Evolutionary conservation across 2,329 filamentous ascomycete genomes (phyloP), one percentile per base, ranked within the genome.

Genomic region (Neonectria punicea): DNA sequence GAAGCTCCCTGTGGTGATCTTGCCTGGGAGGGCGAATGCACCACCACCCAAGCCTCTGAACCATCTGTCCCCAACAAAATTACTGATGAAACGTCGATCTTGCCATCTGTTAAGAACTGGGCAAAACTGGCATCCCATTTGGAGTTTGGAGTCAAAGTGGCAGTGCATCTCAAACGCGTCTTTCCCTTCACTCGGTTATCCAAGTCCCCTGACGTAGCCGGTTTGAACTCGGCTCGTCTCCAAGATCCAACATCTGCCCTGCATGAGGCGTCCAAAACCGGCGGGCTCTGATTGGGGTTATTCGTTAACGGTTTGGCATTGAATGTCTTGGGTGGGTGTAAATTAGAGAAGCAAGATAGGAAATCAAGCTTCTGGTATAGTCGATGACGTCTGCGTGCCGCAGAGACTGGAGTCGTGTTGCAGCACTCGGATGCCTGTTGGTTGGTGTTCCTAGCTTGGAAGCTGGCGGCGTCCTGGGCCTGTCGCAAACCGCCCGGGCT

Each of bases 351-450:
- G 34, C 43, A 51, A 61, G 53, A 56, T 55, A 56, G 49, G 43
- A 72, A 73, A 73, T 56, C 72, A 74, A 72, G 72, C 67, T 70
- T 66, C 39, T 54, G 54, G 39, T 16, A 53, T 61, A 51, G 56
- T 67, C 60, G 58, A 74, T 74, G 72, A 74, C 72, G 72, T 74
- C 70, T 68, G 28, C 47, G 34, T 62, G 41, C 57, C 18, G 47
- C 50, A 25, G 51, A 22, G 49, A 10, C 14, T 22, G 30, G 49
- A 34, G 49, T 18, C 30, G 41, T 34, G 36, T 7, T 46, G 49
- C 43, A 32, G 55, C 22, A 49, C 18, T 43, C 39, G n/a, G 39
- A 43, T 46, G 22, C 13, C 39, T 11, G 25, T 9, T 28, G 56
- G 44, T 41, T 53, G 32, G 51, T 41, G 49, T 46, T 30, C 51